Base-by-base conservation (phyloP, 2,329 filamentous ascomycete species). In the Berkeleyomyces rouxiae region DNA sequence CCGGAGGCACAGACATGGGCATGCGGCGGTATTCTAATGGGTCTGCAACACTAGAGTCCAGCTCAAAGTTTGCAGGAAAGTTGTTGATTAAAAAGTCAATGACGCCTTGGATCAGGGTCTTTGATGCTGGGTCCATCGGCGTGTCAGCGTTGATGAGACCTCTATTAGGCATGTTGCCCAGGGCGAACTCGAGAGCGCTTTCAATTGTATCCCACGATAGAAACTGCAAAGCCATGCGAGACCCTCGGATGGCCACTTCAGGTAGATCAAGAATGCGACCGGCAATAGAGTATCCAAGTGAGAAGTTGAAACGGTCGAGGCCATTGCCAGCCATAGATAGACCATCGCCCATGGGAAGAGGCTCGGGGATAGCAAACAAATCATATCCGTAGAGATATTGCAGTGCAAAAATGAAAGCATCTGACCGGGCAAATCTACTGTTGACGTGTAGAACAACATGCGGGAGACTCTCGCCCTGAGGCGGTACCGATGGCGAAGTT, bases 181-280 rank as follows among this genome's bases (percentile, higher is more conserved):
- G 70, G 7, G 72, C 71, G 69, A 85, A 86, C n/a, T 78, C 78
- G 10, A 89, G 70, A 1, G 77, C 81, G 16, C 74, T 75, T 67
- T 86, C 82, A 11, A 87, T 67, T 0, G 81, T 87, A 61, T 82
- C 76, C 84, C 84, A 87, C 65, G 76, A 77, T 49, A 88, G 68
- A 3, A 83, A 75, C 61, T 77, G 75, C 43, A 77, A 74, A 1
- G 82, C 83, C 65, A 86, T 77, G 58, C 82, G 79, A 36, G 85
- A 73, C 43, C 83, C 85, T 43, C 82, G 79, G 55, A 76, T 71
- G 9, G 79, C 74, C 36, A 87, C 77, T 33, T 77, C 76, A 2
- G 74, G 75, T 69, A 85, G 78, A 47, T 76, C 74, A 13, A 88
- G 74, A 46, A 82, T 73, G 59, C 80, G 75, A 0, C 84, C 85